Evolutionary conservation across 108 stramenopile genomes (phyloP), one percentile per base, ranked within the genome.

Genomic region (Thalassiosira profunda): DNA sequence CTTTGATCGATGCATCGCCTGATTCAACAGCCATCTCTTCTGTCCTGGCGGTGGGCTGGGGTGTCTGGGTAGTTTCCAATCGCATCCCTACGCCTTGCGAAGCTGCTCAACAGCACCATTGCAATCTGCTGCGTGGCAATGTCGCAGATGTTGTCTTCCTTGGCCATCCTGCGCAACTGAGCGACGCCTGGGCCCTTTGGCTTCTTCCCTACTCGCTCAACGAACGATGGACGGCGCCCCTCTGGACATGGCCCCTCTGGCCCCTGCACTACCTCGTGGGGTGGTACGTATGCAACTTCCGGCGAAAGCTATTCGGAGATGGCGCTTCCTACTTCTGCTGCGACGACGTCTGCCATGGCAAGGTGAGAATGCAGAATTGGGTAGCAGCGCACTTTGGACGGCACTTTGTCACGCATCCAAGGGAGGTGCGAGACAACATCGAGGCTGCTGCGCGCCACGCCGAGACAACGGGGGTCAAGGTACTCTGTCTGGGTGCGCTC

Each of bases 371-470:
- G 61, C 77, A 83, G 25, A 79, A 68, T 33, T 83, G 82, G 82
- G 67, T 79, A 17, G 63, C 73, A n/a, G n/a, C 82, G 53, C 82
- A 83, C 55, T 83, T 83, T 69, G 82, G 61, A 2, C 61, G 82
- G 44, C 78, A 83, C 47, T 83, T 83, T 33, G 72, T 83, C 1
- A 75, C 78, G 11, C 53, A 74, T 45, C 59, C 66, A 10, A 29
- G 30, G 18, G 38, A 68, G 18, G 78, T 79, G n/a, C 68, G 59
- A 40, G 25, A 58, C 21, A 83, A 83, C 35, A 83, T 83, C 37
- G 74, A 74, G 52, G 82, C 78, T 10, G 73, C 76, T n/a, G 82
- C 82, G 3, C 72, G 78, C 24, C 77, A 83, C 59, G 84, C 84
- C 5, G 81, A 84, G 17, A 41, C 42, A 36, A 52, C 59, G 35